phyloP scores from a whole-genome alignment of 106 monocot species.

The Posidonia australis region DNA sequence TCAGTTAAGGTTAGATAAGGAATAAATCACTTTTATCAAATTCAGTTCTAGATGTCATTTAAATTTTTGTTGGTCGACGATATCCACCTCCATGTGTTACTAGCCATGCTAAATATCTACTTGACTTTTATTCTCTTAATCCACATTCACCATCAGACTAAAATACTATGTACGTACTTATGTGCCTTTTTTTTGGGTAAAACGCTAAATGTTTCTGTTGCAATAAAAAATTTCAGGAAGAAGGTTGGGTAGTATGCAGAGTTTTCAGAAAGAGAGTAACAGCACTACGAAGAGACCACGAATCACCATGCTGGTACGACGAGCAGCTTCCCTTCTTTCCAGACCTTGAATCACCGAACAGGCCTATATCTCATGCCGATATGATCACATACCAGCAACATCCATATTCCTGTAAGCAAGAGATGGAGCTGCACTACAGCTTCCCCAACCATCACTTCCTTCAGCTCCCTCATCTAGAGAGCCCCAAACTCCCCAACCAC shows the following conservation, averaged over 20 bases:
- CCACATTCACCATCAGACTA: neutral
- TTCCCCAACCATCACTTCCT: constrained; percentile 19
- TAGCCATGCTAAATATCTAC: too few species aligned
- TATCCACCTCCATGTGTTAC: too few species aligned
- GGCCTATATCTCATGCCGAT: neutral
- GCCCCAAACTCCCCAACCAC: constrained; percentile 23
- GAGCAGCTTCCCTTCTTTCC: constrained; percentile 31
- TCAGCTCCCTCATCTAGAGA: constrained; percentile 32
- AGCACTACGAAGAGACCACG: constrained; percentile 19
- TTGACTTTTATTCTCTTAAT: neutral
- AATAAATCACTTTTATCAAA: too few species aligned
- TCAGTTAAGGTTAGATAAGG: too few species aligned
- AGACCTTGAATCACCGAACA: constrained; percentile 21
- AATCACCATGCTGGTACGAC: constrained; percentile 39
- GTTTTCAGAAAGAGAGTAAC: constrained; percentile 67
- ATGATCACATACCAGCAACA: neutral
- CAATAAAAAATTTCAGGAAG: constrained; percentile 31
- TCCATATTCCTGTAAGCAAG: constrained; percentile 7
- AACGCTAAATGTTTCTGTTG: neutral
- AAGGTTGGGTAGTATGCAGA: constrained; percentile 80
- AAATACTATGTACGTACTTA: neutral
- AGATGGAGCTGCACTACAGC: constrained; percentile 11
- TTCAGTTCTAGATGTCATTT: too few species aligned
- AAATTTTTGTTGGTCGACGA: too few species aligned
- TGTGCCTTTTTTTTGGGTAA: neutral